Conservation (phyloP, 225 moss, liverwort and hornwort species). For the Polytrichum commune region DNA sequence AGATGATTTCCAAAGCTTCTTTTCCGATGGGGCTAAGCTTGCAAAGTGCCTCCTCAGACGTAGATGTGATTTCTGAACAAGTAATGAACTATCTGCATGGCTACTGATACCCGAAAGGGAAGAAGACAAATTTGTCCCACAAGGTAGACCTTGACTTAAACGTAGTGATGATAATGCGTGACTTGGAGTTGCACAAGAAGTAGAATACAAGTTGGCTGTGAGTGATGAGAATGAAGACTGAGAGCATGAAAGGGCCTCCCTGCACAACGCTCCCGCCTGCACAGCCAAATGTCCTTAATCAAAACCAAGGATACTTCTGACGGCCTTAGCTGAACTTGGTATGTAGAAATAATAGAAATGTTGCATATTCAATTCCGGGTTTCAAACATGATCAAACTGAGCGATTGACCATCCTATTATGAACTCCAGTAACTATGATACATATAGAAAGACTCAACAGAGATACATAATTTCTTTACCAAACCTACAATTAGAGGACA, state of each 20-base stretch:
- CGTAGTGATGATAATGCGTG: slow-evolving; percentile 19
- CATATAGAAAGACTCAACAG: not conserved
- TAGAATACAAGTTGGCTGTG: slow-evolving; percentile 17
- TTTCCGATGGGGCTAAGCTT: slow-evolving; percentile 30
- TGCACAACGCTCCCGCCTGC: slow-evolving; percentile 29
- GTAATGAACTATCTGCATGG: slow-evolving; percentile 14
- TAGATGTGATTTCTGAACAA: slow-evolving; percentile 19
- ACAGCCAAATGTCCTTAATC: not conserved
- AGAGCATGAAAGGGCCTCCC: slow-evolving; percentile 19
- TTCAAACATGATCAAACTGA: not conserved
- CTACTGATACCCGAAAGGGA: slow-evolving; percentile 20
- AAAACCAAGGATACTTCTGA: not conserved
- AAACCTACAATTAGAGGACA: not conserved
- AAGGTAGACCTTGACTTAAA: slow-evolving; percentile 18
- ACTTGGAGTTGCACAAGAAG: slow-evolving; percentile 19
- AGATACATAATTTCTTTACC: not conserved
- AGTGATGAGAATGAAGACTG: slow-evolving; percentile 18
- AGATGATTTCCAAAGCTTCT: not conserved
- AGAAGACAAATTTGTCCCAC: slow-evolving; percentile 22
- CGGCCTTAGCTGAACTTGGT: slow-evolving; percentile 14
- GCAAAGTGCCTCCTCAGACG: slow-evolving; percentile 8
- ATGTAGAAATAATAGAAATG: too few species aligned
- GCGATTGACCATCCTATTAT: not conserved
- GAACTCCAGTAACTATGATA: not conserved
- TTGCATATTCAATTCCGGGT: not conserved